phyloP scores from a whole-genome alignment of 768 basidiomycete species.

The Suillus cothurnatus region DNA sequence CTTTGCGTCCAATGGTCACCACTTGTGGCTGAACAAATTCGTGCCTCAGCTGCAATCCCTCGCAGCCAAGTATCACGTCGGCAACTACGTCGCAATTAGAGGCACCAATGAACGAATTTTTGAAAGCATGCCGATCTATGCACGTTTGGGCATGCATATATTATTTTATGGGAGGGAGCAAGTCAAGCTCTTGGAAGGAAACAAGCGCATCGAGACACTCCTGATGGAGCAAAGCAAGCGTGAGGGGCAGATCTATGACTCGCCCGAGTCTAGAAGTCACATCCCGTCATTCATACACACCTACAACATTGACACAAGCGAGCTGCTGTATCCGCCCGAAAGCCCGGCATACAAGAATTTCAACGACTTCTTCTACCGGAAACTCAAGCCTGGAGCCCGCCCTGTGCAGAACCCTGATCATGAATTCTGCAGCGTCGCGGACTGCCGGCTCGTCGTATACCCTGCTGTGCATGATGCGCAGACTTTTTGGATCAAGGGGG shows the following conservation, averaged over 20 bases:
- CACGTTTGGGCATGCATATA: conserved; percentile 75
- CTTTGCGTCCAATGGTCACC: conserved; percentile 10
- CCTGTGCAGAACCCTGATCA: conserved; percentile 55
- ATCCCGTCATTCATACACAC: conserved; percentile 59
- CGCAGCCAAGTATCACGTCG: conserved; percentile 54
- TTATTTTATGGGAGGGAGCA: conserved; percentile 63
- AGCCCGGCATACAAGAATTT: conserved; percentile 62
- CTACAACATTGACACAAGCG: conserved; percentile 54
- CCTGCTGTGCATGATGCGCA: conserved; percentile 56
- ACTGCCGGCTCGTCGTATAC: conserved; percentile 75
- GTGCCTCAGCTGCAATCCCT: conserved; percentile 60
- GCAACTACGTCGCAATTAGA: conserved; percentile 58
- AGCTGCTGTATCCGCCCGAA: conserved; percentile 63
- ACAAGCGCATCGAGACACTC: conserved; percentile 47
- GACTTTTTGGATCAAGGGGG: conserved; percentile 79
- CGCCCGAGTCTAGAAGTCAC: conserved; percentile 48
- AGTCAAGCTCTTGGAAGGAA: conserved; percentile 49
- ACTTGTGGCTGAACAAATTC: conserved; percentile 46
- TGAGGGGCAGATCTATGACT: conserved; percentile 59
- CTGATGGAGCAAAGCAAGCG: conserved; percentile 57
- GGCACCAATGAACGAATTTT: conserved; percentile 55
- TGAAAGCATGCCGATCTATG: conserved; percentile 76
- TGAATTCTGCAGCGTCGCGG: conserved; percentile 67
- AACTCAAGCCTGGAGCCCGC: conserved; percentile 59
- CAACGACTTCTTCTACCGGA: conserved; percentile 76